phyloP scores from a whole-genome alignment of 2,329 filamentous ascomycete genomes.

The Fusarium chuoi region DNA sequence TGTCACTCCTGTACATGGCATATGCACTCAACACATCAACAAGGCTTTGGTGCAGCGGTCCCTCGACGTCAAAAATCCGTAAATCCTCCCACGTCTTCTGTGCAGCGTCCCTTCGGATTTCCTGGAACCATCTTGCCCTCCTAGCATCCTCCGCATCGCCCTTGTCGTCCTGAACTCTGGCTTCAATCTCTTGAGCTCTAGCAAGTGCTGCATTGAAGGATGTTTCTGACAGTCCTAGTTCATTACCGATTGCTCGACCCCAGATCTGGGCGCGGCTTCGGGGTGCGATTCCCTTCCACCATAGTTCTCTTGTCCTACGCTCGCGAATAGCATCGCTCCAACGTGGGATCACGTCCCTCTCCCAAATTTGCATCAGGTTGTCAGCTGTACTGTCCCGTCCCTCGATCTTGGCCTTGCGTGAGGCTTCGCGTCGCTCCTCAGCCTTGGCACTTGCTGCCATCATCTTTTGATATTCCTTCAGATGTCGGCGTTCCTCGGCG shows the following conservation, averaged over 20 bases:
- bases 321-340: slow-evolving; percentile 78
- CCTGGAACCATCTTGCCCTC: slow-evolving; percentile 69
- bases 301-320: slow-evolving; percentile 77
- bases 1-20: slow-evolving; percentile 83
- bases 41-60: slow-evolving; percentile 74
- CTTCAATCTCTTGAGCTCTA: slow-evolving; percentile 72
- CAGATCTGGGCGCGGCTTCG: slow-evolving; percentile 76
- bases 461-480: slow-evolving; percentile 88
- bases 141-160: slow-evolving; percentile 64
- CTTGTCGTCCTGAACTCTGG: slow-evolving; percentile 62
- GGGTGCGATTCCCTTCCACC: slow-evolving; percentile 83
- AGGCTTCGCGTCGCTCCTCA: slow-evolving; percentile 67
- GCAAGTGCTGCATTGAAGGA: slow-evolving; percentile 78
- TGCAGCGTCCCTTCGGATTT: slow-evolving; percentile 72
- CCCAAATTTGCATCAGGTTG: slow-evolving; percentile 73
- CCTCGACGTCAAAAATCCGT: slow-evolving; percentile 74
- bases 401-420: slow-evolving; percentile 61
- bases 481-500: slow-evolving; percentile 87
- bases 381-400: slow-evolving; percentile 65
- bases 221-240: slow-evolving; percentile 71
- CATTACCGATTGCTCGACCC: slow-evolving; percentile 77
- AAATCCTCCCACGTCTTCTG: slow-evolving; percentile 75
- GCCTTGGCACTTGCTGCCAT: slow-evolving; percentile 72
- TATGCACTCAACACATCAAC: slow-evolving; percentile 82
- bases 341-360: slow-evolving; percentile 78